Percentiles rank a stretch among this genome's conserved stretches.
phyloP scores from a whole-genome alignment of 2,329 filamentous ascomycete genomes.

The Alternaria angustiovoidea region DNA sequence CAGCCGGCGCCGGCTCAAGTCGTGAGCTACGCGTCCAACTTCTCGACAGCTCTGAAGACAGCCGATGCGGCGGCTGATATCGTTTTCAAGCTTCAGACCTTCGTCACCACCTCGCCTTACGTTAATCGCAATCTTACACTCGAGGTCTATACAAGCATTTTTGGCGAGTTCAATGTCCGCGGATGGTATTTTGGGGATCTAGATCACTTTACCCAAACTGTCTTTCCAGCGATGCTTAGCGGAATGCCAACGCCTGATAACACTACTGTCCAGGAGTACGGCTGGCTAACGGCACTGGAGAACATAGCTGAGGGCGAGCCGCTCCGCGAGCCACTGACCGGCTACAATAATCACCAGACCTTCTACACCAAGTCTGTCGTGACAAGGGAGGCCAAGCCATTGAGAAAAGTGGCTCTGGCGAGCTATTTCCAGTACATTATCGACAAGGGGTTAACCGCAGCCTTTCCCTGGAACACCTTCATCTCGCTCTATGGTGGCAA shows the following conservation, averaged over 20 bases:
- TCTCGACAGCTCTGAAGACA: slow-evolving; percentile 4
- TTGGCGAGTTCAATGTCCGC: slow-evolving; percentile 6
- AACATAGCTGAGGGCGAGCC: slow-evolving; percentile 14
- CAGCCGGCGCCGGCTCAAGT: slow-evolving; percentile 22
- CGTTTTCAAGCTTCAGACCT: slow-evolving; percentile 8
- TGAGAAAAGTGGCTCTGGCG: slow-evolving; percentile 1
- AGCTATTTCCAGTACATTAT: slow-evolving; percentile 2
- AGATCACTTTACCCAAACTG: background rate
- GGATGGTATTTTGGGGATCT: slow-evolving; percentile 12
- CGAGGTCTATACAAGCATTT: slow-evolving; percentile 7
- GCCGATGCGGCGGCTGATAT: slow-evolving; percentile 2
- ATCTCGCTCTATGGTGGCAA: slow-evolving; percentile 10
- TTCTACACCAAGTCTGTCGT: slow-evolving; percentile 16
- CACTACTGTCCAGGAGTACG: background rate
- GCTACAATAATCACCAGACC: slow-evolving; percentile 11
- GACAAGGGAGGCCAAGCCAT: slow-evolving; percentile 10
- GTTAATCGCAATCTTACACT: slow-evolving; percentile 9
- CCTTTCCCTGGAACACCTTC: background rate
- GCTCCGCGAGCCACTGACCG: slow-evolving; percentile 8
- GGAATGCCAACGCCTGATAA: slow-evolving; percentile 6
- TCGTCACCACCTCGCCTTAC: slow-evolving; percentile 1
- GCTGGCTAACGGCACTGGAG: slow-evolving; percentile 8
- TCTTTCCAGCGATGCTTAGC: slow-evolving; percentile 6
- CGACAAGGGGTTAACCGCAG: slow-evolving; percentile 1
- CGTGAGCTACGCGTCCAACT: slow-evolving; percentile 3